Conservation (phyloP, 83 land plant species). For the Larix sibirica region DNA sequence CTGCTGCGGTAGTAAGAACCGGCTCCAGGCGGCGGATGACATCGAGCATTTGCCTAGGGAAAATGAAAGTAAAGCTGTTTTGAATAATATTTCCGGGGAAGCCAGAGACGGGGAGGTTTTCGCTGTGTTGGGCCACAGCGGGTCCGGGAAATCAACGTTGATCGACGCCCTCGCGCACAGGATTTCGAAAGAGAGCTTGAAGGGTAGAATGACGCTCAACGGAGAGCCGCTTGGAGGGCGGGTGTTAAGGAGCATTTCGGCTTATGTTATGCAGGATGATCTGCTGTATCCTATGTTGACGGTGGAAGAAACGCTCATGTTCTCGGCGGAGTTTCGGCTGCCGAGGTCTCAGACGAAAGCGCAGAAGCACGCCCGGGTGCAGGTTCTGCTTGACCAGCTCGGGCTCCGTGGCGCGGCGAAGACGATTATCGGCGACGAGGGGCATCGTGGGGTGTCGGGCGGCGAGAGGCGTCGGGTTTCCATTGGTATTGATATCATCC, state of each 20-base stretch:
- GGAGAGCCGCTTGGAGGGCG: slow-evolving; percentile 64
- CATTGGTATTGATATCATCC: slow-evolving; percentile 74
- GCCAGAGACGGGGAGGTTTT: slow-evolving; percentile 88
- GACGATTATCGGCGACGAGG: slow-evolving; percentile 82
- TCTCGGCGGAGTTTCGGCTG: slow-evolving; percentile 77
- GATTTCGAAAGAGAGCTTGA: slow-evolving; percentile 57
- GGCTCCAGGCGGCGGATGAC: slow-evolving; percentile 13
- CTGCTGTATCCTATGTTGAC: slow-evolving; percentile 88
- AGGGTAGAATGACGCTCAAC: slow-evolving; percentile 73
- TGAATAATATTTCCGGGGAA: slow-evolving; percentile 74
- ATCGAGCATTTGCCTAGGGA: not conserved
- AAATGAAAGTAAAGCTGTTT: slow-evolving; percentile 40
- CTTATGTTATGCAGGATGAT: slow-evolving; percentile 94
- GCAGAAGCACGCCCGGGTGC: slow-evolving; percentile 56
- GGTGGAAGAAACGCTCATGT: slow-evolving; percentile 87
- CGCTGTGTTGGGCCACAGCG: slow-evolving; percentile 94
- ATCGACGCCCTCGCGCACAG: slow-evolving; percentile 86
- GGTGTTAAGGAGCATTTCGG: slow-evolving; percentile 66
- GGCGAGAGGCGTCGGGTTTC: slow-evolving; percentile 77
- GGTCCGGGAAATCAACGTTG: slow-evolving; percentile 96
- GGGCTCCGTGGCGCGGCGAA: slow-evolving; percentile 60
- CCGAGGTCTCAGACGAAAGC: slow-evolving; percentile 54
- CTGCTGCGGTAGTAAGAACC: not conserved
- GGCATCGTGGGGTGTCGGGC: slow-evolving; percentile 78
- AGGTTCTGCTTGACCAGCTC: slow-evolving; percentile 62